These are phyloP conservation scores for Chytriomyces confervae DNA, from an alignment of 192 early-diverging fungal genomes.

Conservation along the genomic window DNA sequence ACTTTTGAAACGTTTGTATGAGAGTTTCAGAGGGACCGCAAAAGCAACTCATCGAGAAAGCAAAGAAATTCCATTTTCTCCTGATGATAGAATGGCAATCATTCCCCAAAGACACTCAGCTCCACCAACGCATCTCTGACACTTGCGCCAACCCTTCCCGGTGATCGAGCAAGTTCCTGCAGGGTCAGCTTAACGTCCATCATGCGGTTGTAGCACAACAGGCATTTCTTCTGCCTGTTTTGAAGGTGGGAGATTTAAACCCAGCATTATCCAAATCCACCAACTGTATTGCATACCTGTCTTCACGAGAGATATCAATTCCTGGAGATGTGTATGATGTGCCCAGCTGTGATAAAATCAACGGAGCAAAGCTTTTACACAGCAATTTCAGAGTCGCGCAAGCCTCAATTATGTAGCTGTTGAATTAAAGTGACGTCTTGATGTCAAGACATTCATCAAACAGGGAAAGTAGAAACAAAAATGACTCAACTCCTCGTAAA, in stretches of 20 bases:
- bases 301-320: slow-evolving; percentile 50
- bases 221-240: slow-evolving; percentile 37
- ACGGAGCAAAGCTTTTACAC: slow-evolving; percentile 42
- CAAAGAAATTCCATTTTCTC: neutral
- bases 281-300: slow-evolving; percentile 37
- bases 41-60: neutral
- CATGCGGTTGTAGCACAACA: slow-evolving; percentile 37
- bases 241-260: neutral
- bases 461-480: neutral
- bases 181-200: slow-evolving; percentile 37
- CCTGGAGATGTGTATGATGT: slow-evolving; percentile 35
- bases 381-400: slow-evolving; percentile 53
- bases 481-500: slow-evolving; percentile 59
- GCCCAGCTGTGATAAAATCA: slow-evolving; percentile 47
- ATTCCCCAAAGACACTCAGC: slow-evolving; percentile 34
- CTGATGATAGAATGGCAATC: no score
- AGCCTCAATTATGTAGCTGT: slow-evolving; percentile 54
- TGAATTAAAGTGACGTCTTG: neutral
- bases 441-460: slow-evolving; percentile 5
- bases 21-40: neutral
- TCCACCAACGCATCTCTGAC: slow-evolving; percentile 49
- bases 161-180: slow-evolving; percentile 42
- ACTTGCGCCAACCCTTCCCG: slow-evolving; percentile 46
- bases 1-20: no score
- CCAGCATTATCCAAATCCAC: neutral